Evolutionary conservation across 129 eudicot genomes (phyloP).

Genomic region (Flaveria linearis): DNA sequence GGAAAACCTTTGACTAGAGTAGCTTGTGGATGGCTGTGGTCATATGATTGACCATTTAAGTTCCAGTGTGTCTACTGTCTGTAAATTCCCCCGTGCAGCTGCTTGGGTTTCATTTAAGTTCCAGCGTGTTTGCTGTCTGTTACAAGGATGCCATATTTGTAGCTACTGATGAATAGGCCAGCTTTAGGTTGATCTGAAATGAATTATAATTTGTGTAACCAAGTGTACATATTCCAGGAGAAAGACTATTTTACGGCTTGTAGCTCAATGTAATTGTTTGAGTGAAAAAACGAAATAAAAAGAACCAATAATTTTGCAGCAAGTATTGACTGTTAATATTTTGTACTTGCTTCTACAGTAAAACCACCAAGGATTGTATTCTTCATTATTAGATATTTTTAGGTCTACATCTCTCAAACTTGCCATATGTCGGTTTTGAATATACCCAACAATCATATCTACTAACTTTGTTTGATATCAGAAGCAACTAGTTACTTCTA

Average conservation of each 20-base stretch:
- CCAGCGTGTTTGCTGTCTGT: not conserved
- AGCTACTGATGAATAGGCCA: not conserved
- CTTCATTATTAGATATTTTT: not conserved
- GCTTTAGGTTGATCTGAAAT: not conserved
- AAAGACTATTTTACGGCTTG: not conserved
- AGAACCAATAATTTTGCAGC: conserved; percentile 2
- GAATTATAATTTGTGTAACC: not conserved
- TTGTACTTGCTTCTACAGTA: not conserved
- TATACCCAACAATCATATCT: conserved; percentile 1
- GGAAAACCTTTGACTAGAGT: not conserved
- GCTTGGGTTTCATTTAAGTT: not conserved
- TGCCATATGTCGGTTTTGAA: conserved; percentile 21
- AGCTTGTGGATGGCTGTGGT: not conserved
- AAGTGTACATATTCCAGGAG: not conserved
- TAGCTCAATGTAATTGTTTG: not conserved
- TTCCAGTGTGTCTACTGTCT: not conserved
- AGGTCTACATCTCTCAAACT: not conserved
- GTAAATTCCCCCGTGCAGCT: not conserved
- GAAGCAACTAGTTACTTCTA: not conserved
- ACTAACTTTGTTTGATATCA: conserved; percentile 15
- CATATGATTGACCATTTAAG: not conserved
- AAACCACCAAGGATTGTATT: not conserved
- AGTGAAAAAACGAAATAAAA: not conserved
- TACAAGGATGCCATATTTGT: not conserved
- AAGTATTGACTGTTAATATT: not conserved